Evolutionary conservation across 805 yeast genomes (phyloP).

Genomic region (Teunomyces aglyptinius): DNA sequence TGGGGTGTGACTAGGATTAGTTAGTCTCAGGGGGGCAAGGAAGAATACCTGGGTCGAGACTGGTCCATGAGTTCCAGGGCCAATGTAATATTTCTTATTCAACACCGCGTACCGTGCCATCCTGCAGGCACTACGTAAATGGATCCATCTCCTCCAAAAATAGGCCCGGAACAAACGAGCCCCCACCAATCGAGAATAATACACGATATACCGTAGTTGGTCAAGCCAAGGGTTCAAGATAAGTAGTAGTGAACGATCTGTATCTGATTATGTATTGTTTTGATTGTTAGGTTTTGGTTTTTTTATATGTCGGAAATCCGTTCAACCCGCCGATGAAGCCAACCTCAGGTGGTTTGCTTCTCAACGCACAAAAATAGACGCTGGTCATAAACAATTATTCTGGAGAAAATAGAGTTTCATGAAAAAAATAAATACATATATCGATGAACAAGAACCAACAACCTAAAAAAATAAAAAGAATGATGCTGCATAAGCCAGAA

Average conservation of each 20-base stretch:
- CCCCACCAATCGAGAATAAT: too few relatives aligned
- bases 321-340: background rate
- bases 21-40: background rate
- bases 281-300: background rate
- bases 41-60: background rate
- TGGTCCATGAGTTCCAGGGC: background rate
- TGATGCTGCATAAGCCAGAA: background rate
- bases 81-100: background rate
- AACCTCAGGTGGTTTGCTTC: background rate
- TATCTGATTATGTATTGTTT: background rate
- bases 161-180: background rate
- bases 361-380: background rate
- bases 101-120: background rate
- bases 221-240: too few relatives aligned
- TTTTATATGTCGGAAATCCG: slow-evolving; percentile 1
- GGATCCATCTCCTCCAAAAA: background rate
- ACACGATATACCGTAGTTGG: too few relatives aligned
- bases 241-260: background rate
- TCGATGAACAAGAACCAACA: slow-evolving; percentile 2
- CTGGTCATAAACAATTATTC: background rate
- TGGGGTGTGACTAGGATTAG: background rate
- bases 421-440: background rate
- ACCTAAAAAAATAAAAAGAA: background rate
- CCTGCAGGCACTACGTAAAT: background rate
- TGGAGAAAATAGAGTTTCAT: background rate